phyloP scores from a whole-genome alignment of 805 yeast genomes.

The Saccharomycopsis sp. region DNA sequence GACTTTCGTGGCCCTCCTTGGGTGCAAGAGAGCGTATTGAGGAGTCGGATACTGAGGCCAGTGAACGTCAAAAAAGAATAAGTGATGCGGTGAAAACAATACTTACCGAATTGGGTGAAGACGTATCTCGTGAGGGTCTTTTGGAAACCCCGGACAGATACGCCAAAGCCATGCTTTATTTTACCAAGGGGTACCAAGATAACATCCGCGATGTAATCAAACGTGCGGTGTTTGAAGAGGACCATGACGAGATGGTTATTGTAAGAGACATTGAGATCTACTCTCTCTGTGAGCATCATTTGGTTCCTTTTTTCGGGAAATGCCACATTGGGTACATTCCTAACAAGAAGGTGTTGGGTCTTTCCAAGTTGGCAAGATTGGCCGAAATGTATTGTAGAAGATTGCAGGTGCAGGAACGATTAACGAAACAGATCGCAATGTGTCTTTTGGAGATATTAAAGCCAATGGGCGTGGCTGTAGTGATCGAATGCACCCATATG shows the following conservation, averaged over 20 bases:
- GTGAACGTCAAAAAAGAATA: conserved; percentile 64
- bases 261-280: conserved; percentile 90
- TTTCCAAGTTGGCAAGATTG: conserved; percentile 85
- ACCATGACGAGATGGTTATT: conserved; percentile 98
- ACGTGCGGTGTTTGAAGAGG: conserved; percentile 94
- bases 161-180: conserved; percentile 92
- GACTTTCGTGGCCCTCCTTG: conserved; percentile 86
- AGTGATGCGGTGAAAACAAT: conserved; percentile 75
- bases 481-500: conserved; percentile 97
- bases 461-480: conserved; percentile 97
- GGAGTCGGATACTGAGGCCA: conserved; percentile 57
- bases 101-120: conserved; percentile 85
- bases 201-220: conserved; percentile 80
- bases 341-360: conserved; percentile 83
- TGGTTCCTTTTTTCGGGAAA: conserved; percentile 96
- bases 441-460: conserved; percentile 84
- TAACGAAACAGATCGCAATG: conserved; percentile 96
- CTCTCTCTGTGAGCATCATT: conserved; percentile 94
- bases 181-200: conserved; percentile 95
- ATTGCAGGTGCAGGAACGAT: conserved; percentile 94
- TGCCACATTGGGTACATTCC: conserved; percentile 98
- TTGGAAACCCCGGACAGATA: conserved; percentile 93
- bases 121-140: conserved; percentile 79
- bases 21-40: conserved; percentile 79
- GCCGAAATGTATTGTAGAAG: conserved; percentile 97